Conservation (phyloP, 225 moss, liverwort and hornwort genomes). For the Marchantia polymorpha region DNA sequence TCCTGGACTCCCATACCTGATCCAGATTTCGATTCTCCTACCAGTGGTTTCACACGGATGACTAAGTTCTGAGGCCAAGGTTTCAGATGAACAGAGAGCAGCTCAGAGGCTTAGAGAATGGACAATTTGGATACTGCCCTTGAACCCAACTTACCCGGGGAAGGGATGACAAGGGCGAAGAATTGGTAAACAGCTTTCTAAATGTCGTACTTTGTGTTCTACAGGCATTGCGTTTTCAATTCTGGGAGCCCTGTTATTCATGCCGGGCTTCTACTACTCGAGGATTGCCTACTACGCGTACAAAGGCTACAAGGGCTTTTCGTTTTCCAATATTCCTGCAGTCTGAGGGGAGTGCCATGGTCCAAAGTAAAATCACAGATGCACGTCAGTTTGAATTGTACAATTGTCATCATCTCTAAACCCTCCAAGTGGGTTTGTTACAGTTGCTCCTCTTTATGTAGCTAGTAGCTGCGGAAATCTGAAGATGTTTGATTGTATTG, state of each 20-base stretch:
- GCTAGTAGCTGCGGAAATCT: background rate
- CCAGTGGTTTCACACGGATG: background rate
- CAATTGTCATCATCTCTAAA: conserved; percentile 1
- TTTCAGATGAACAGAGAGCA: background rate
- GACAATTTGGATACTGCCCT: background rate
- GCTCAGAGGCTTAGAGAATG: background rate
- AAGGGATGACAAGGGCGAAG: background rate
- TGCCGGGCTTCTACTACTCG: conserved; percentile 79
- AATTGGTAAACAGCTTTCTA: background rate
- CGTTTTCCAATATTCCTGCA: conserved; percentile 74
- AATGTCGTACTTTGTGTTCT: background rate
- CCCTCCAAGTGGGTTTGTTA: background rate
- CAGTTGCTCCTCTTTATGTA: conserved; percentile 13
- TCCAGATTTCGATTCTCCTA: too few relatives aligned
- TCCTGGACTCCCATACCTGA: too few relatives aligned
- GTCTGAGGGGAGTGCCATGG: conserved; percentile 39
- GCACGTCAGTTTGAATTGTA: conserved; percentile 10
- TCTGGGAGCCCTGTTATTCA: conserved; percentile 64
- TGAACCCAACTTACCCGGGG: background rate
- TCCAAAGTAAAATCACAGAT: background rate
- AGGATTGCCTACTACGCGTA: conserved; percentile 80
- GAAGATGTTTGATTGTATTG: conserved; percentile 10
- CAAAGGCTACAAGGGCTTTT: conserved; percentile 83
- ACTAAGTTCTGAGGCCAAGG: background rate
- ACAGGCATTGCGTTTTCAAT: conserved; percentile 70